Base-by-base conservation (phyloP, 2,329 filamentous ascomycete species). In the Microcyclospora tardicrescens region DNA sequence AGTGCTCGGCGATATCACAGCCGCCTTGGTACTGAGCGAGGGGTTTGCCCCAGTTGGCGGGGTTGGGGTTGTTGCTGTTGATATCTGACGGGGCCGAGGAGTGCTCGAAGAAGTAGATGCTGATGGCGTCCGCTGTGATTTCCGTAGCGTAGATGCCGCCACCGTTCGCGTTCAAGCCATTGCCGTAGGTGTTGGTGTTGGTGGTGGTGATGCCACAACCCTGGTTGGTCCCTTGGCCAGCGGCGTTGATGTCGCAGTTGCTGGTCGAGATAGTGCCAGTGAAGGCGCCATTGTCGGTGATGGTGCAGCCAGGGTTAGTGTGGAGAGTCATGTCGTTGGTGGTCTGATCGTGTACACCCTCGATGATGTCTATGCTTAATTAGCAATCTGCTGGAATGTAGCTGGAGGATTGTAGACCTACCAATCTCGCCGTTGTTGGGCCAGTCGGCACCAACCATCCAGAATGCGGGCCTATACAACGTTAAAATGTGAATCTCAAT, bases 91-190 rank as follows among this genome's bases (percentile, higher is more conserved):
- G 83, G 42, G 85, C 74, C 6, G 57, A 57, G 44, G 58, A 59
- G 6, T 83, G 77, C 1, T 77, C 68, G 62, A 93, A 94, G 71
- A 84, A 91, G 75, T 77, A 94, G 46, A 93, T 69, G 35, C 71
- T 70, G 59, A 95, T 93, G 46, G 67, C 68, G 0, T 72, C 59
- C 15, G 72, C 71, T 1, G 80, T 84, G 82, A 85, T 93, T 43
- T 63, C 50, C 24, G 62, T 66, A n/a, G 64, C 65, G 44, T 61
- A 68, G 13, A 68, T 62, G 38, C 64, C 65, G 30, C 65, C 65
- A 9, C 55, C 54, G 28, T 51, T 56, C 16, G 47, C 40, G 46
- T 68, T 79, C 57, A 79, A 70, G 0, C 58, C 63, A 6, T 59
- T 59, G 28, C 75, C 75, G 11, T 46, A 43, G 35, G 40, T 46